Evolutionary conservation across 2,329 filamentous ascomycete genomes (phyloP), one percentile per base, ranked within the genome.

Genomic region (Aureobasidium sp.): DNA sequence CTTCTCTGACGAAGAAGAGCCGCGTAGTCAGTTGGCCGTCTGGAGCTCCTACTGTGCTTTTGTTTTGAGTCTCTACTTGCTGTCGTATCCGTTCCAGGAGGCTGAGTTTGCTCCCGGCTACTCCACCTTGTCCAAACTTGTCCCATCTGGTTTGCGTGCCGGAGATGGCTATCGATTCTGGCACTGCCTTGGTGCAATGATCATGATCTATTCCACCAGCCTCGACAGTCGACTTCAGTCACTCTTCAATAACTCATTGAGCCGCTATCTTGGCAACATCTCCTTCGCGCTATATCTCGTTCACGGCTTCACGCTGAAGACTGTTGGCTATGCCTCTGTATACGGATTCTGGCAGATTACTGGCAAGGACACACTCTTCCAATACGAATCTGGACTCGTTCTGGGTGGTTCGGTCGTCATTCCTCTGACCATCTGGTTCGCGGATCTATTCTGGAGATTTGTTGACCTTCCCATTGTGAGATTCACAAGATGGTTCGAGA

Each of bases 231-330:
- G 73, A 2, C 69, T 79, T 75, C 78, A 80, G 66, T 70, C 71
- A 24, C 71, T 82, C 59, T 83, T 84, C 71, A 79, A 79, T 68
- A 72, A 74, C 1, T 66, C 70, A 1, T 64, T 76, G 19, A 75
- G 82, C 2, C 82, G 84, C 68, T 85, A 85, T 70, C 72, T 85
- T 12, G 83, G 83, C 62, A 79, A 79, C 68, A 80, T 85, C 65
- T 83, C 81, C 49, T 85, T 82, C 67, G 80, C 82, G 50, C 68
- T 85, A 33, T 85, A 85, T 69, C 76, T 85, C 6, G 80, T 85
- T 75, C 83, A 85, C 68, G 82, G 82, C 2, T 79, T 81, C 2
- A 77, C 79, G 1, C 75, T 81, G 67, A 81, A 83, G 64, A 77
- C 77, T 3, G 66, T 79, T 22, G 82, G 82, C 11, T 84, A 82